phyloP scores from a whole-genome alignment of 2,329 filamentous ascomycete species.

The Intubia oerlemansii region DNA sequence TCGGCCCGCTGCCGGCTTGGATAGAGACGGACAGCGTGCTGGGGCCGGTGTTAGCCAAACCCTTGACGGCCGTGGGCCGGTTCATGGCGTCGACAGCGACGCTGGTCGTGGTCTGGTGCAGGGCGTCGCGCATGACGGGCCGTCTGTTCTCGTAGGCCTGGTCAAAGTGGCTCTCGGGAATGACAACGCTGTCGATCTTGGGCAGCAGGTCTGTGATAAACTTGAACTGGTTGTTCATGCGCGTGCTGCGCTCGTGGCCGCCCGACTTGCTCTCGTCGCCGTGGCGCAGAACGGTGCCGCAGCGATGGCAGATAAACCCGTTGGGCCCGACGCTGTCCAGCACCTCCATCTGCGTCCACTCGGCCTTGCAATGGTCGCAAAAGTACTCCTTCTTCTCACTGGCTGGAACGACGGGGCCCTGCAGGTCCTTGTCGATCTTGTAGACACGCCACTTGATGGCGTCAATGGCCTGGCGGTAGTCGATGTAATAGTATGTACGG shows the following conservation, averaged over 20 bases:
- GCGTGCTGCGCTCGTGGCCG: constrained; percentile 50
- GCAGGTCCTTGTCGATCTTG: constrained; percentile 70
- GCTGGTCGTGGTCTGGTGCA: constrained; percentile 40
- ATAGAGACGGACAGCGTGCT: constrained; percentile 51
- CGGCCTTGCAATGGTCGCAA: constrained; percentile 59
- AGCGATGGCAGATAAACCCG: constrained; percentile 72
- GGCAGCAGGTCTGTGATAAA: constrained; percentile 59
- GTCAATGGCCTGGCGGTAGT: constrained; percentile 85
- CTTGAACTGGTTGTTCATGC: constrained; percentile 59
- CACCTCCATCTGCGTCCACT: constrained; percentile 82
- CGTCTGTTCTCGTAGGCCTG: constrained; percentile 40
- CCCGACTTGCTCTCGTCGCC: constrained; percentile 46
- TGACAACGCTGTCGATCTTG: constrained; percentile 50
- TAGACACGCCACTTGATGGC: constrained; percentile 90
- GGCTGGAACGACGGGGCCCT: constrained; percentile 59
- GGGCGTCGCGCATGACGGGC: constrained; percentile 43
- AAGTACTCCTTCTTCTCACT: constrained; percentile 83
- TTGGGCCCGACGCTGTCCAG: constrained; percentile 48
- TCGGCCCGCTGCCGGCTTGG: constrained; percentile 41
- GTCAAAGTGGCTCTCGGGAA: constrained; percentile 58
- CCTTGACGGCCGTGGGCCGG: constrained; percentile 47
- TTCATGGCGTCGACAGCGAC: constrained; percentile 32
- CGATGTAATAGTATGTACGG: constrained; percentile 91
- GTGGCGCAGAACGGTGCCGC: constrained; percentile 40
- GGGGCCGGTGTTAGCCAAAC: constrained; percentile 42